Conservation (phyloP, 1,139 yeast species). For the Blastobotrys buckinghamii region DNA sequence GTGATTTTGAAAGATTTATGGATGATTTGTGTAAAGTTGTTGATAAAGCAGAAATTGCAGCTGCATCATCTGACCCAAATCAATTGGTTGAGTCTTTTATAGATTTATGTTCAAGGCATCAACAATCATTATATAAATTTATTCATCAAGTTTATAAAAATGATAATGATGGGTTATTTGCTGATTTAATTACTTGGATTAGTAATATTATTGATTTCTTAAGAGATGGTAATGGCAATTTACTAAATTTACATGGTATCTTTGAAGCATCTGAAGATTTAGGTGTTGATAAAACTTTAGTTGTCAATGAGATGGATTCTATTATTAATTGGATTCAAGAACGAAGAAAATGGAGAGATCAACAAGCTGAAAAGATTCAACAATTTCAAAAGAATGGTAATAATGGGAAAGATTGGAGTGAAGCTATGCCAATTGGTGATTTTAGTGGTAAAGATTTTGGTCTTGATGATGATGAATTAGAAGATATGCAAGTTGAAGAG, state of each 20-base stretch:
- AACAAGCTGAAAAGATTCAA: constrained; percentile 11
- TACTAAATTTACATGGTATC: constrained; percentile 33
- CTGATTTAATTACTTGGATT: constrained; percentile 68
- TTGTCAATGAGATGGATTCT: constrained; percentile 41
- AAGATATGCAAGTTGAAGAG: constrained; percentile 19
- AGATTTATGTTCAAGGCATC: constrained; percentile 61
- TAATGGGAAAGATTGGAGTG: constrained; percentile 16
- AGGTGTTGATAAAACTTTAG: constrained; percentile 38
- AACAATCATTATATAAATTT: constrained; percentile 63
- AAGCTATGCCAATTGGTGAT: constrained; percentile 37
- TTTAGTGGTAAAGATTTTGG: constrained; percentile 53
- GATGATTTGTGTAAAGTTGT: constrained; percentile 58
- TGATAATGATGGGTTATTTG: constrained; percentile 64
- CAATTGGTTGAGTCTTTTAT: constrained; percentile 62
- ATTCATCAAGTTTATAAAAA: constrained; percentile 69
- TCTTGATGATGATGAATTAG: constrained; percentile 38
- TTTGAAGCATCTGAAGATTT: constrained; percentile 34
- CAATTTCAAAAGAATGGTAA: neutral
- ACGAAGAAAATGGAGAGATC: constrained; percentile 38
- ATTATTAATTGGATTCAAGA: constrained; percentile 41
- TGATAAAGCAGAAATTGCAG: constrained; percentile 44
- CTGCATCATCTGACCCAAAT: constrained; percentile 42
- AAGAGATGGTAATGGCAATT: constrained; percentile 42
- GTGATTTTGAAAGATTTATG: constrained; percentile 66
- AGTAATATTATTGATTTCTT: constrained; percentile 55